Conservation (phyloP, 495 filamentous ascomycete species). For the Podospora sp. region DNA sequence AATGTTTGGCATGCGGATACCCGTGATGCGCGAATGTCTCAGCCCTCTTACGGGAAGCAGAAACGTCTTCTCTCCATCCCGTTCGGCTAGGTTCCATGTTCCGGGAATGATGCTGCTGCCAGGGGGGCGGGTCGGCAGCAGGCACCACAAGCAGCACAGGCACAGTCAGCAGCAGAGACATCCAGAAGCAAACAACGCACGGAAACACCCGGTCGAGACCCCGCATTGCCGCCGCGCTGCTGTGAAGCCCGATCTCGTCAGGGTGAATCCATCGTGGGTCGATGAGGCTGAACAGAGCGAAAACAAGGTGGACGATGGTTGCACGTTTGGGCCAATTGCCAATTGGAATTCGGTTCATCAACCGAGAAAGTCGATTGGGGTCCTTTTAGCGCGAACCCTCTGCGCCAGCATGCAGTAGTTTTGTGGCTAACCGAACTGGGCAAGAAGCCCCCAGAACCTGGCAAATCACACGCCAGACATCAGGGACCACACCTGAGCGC, state of each 20-base stretch:
- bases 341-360: neutral
- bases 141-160: too few species aligned
- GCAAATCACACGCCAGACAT: neutral
- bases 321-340: neutral
- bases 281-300: neutral
- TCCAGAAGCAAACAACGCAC: neutral
- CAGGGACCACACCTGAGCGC: neutral
- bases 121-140: neutral
- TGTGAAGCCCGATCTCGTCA: conserved; percentile 1
- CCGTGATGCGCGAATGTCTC: neutral
- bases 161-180: neutral
- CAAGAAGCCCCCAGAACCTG: neutral
- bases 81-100: neutral
- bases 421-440: neutral
- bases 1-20: neutral
- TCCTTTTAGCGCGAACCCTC: neutral
- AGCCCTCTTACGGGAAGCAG: neutral
- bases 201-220: neutral
- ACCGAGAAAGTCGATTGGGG: neutral
- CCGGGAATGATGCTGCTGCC: neutral
- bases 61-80: neutral
- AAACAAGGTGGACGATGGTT: neutral
- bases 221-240: neutral
- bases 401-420: neutral
- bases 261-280: neutral